phyloP scores from a whole-genome alignment of 768 basidiomycete genomes.

The Boletellus sp. region DNA sequence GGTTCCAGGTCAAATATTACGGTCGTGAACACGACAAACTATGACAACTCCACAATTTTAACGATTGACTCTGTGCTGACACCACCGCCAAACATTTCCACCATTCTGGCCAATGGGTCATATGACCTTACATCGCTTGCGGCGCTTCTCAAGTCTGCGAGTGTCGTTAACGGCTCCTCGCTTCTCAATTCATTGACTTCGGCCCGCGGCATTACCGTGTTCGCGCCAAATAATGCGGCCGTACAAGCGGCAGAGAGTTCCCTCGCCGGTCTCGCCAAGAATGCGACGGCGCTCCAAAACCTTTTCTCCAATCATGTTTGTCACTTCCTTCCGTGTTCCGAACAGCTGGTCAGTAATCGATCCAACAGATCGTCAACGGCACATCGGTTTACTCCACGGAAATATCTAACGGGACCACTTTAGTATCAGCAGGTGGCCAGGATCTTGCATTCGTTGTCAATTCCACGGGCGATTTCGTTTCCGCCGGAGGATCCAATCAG shows the following conservation, averaged over 20 bases:
- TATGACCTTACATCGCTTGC: conserved; percentile 40
- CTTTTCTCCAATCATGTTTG: conserved; percentile 62
- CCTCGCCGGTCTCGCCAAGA: conserved; percentile 36
- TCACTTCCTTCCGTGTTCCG: neutral
- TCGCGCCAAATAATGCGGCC: conserved; percentile 58
- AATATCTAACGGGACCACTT: conserved; percentile 35
- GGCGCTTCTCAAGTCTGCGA: conserved; percentile 10
- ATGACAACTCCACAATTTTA: conserved; percentile 43
- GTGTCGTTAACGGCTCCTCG: conserved; percentile 24
- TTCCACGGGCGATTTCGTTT: conserved; percentile 55
- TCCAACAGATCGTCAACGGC: conserved; percentile 59
- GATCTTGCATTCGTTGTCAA: conserved; percentile 50
- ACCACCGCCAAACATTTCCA: conserved; percentile 47
- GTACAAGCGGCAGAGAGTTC: conserved; percentile 36
- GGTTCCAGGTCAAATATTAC: conserved; percentile 30
- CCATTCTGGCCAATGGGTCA: conserved; percentile 35
- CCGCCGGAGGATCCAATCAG: conserved; percentile 38
- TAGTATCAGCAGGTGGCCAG: conserved; percentile 57
- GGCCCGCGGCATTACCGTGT: conserved; percentile 58
- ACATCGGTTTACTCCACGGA: conserved; percentile 59
- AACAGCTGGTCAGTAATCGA: neutral
- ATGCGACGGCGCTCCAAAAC: conserved; percentile 41
- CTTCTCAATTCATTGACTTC: conserved; percentile 30
- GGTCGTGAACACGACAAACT: conserved; percentile 38
- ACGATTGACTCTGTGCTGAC: conserved; percentile 48